Conservation (phyloP, 495 filamentous ascomycete species). For the Lichina pygmaea region DNA sequence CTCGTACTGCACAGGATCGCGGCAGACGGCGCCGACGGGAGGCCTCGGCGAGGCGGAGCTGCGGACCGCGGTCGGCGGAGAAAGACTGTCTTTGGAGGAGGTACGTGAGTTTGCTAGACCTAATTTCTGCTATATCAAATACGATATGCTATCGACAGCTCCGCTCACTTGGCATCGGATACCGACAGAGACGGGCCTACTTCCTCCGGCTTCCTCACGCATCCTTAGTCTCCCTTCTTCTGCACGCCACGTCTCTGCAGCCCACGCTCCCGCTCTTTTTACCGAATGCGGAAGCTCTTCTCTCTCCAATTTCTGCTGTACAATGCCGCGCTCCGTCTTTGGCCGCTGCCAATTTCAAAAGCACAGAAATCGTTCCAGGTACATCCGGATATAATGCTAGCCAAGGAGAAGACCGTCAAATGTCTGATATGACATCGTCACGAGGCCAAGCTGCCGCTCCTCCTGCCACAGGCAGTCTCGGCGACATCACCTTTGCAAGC, state of each 20-base stretch:
- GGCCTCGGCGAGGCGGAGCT: neutral
- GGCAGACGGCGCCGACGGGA: constrained; percentile 10
- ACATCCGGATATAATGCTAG: too few species aligned
- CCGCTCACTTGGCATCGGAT: constrained; percentile 8
- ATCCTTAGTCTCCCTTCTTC: constrained; percentile 15
- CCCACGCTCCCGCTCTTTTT: constrained; percentile 15
- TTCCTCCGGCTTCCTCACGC: constrained; percentile 16
- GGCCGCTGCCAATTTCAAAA: too few species aligned
- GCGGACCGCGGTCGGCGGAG: constrained; percentile 15
- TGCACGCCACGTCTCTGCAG: constrained; percentile 12
- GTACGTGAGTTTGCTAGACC: constrained; percentile 8
- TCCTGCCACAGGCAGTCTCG: too few species aligned
- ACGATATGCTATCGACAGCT: constrained; percentile 2
- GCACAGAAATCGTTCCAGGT: too few species aligned
- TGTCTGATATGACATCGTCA: too few species aligned
- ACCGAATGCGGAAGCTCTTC: neutral
- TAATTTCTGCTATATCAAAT: constrained; percentile 2
- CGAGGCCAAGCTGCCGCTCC: too few species aligned
- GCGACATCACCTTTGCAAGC: too few species aligned
- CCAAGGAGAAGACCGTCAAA: too few species aligned
- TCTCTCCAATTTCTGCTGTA: too few species aligned
- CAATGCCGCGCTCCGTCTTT: too few species aligned
- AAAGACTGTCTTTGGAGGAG: constrained; percentile 15
- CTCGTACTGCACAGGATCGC: constrained; percentile 27
- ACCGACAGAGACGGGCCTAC: constrained; percentile 14